Percentiles rank a stretch among this genome's conserved stretches.
These are phyloP conservation scores for Aquanectria penicillioides DNA, from an alignment of 2,329 filamentous ascomycete genomes.

Conservation along the genomic window DNA sequence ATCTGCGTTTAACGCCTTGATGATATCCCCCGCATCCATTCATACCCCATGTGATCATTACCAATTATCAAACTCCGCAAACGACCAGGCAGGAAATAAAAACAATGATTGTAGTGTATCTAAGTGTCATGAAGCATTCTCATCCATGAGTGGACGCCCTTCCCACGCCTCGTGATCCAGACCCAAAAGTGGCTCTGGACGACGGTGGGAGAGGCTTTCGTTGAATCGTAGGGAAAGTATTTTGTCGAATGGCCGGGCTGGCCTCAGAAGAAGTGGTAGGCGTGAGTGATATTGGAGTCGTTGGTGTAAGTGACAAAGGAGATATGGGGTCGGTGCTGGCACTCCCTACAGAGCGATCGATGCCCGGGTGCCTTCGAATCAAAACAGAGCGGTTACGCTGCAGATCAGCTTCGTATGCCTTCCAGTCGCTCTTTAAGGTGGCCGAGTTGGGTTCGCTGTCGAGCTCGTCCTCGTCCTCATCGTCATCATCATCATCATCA, in stretches of 20 bases:
- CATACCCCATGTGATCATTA: constrained; percentile 18
- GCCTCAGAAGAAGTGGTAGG: not conserved
- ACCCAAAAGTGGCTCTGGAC: constrained; percentile 16
- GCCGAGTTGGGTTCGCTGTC: constrained; percentile 4
- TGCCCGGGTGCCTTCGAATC: constrained; percentile 43
- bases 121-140: too few relatives aligned
- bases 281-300: not conserved
- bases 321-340: constrained; percentile 3
- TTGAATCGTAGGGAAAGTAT: constrained; percentile 26
- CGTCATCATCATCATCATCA: constrained; percentile 23
- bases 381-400: constrained; percentile 42
- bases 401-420: constrained; percentile 51
- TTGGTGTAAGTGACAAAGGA: not conserved
- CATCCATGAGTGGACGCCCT: constrained; percentile 6
- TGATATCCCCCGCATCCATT: constrained; percentile 6
- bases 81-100: not conserved
- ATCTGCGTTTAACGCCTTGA: constrained; percentile 11
- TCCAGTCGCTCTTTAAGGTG: constrained; percentile 48
- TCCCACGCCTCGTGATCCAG: constrained; percentile 24
- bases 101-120: constrained; percentile 6
- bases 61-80: constrained; percentile 4
- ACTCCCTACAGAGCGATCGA: constrained; percentile 30
- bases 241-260: constrained; percentile 4
- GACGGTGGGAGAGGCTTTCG: constrained; percentile 31
- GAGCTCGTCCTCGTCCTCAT: constrained; percentile 31